These are phyloP conservation scores for Boletus subcaerulescens DNA, from an alignment of 768 basidiomycete genomes.

Conservation along the genomic window DNA sequence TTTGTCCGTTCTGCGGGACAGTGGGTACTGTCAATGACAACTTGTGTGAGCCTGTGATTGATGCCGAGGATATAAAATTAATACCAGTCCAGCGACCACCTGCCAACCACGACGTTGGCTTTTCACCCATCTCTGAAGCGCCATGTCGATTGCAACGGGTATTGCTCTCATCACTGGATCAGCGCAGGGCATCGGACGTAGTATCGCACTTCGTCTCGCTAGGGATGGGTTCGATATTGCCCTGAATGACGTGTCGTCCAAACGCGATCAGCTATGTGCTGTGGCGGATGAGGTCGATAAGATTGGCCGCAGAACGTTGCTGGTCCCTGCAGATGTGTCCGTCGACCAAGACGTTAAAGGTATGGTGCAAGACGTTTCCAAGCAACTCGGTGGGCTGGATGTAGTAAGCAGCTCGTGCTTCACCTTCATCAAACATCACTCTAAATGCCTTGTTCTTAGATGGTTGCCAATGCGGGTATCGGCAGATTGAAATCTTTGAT, in stretches of 20 bases:
- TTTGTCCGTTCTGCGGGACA: no score
- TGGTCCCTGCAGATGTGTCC: constrained; percentile 38
- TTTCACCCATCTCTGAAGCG: neutral
- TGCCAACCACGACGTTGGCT: neutral
- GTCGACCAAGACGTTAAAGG: constrained; percentile 39
- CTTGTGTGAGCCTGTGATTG: no score
- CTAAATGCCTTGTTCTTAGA: neutral
- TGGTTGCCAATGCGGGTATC: constrained; percentile 15
- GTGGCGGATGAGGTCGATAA: neutral
- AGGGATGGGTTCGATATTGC: constrained; percentile 2
- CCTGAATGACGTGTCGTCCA: neutral
- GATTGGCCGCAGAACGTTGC: constrained; percentile 11
- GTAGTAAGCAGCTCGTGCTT: constrained; percentile 33
- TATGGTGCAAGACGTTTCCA: constrained; percentile 34
- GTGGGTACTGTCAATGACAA: no score
- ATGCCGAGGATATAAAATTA: no score
- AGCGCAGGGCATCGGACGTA: neutral
- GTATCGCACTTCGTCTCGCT: neutral
- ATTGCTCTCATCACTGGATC: constrained; percentile 2
- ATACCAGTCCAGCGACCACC: no score
- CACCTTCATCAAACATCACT: neutral
- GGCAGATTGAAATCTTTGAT: neutral
- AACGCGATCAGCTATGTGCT: neutral
- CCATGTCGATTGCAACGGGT: neutral
- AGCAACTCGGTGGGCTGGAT: constrained; percentile 41